These are phyloP conservation scores for Pinus tabuliformis DNA, from an alignment of 75 land plant genomes.

Conservation along the genomic window DNA sequence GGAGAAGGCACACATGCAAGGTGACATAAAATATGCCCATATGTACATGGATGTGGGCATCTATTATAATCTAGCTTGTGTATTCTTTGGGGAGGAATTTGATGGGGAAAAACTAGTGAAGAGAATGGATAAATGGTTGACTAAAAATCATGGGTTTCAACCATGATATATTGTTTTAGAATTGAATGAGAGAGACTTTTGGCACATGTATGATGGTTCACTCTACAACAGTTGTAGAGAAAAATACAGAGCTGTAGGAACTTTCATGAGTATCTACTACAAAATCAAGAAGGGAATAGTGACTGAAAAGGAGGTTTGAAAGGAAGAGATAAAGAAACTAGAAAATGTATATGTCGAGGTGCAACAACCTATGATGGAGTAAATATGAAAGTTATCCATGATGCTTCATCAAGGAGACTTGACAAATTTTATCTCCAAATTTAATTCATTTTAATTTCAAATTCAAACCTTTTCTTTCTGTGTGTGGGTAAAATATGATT, in stretches of 20 bases:
- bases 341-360: conserved; percentile 69
- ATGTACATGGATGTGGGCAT: no score
- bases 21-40: no score
- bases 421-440: no score
- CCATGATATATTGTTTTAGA: conserved; percentile 94
- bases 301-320: conserved; percentile 24
- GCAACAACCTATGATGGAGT: conserved; percentile 20
- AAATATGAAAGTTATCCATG: no score
- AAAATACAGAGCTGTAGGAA: conserved; percentile 91
- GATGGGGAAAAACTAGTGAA: conserved; percentile 80
- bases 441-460: no score
- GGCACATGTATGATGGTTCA: conserved; percentile 88
- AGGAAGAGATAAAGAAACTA: conserved; percentile 65
- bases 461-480: no score
- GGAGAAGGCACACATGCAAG: no score
- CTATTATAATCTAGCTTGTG: no score
- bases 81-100: background rate
- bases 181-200: conserved; percentile 83
- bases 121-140: conserved; percentile 81
- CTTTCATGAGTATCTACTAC: conserved; percentile 98
- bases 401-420: no score
- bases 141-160: conserved; percentile 83
- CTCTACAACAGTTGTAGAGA: conserved; percentile 75
- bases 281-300: conserved; percentile 95
- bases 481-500: no score